phyloP scores from a whole-genome alignment of 2,329 filamentous ascomycete species.

The Fusarium nurragi region DNA sequence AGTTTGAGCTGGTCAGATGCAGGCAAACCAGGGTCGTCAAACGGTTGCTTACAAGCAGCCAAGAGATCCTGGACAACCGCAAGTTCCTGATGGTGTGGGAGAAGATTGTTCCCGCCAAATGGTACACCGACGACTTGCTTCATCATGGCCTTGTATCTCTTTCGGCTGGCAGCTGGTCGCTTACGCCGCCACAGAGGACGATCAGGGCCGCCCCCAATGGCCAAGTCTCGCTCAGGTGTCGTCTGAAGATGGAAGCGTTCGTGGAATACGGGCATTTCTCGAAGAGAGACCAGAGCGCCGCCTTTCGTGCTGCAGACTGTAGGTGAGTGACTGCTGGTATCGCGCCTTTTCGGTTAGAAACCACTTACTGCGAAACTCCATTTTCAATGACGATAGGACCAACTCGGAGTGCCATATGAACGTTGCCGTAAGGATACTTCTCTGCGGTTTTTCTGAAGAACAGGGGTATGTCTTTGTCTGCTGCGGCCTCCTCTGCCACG shows the following conservation, averaged over 20 bases:
- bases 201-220: constrained; percentile 19
- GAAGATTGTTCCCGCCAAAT: constrained; percentile 46
- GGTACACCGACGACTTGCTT: constrained; percentile 53
- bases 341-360: too few species aligned
- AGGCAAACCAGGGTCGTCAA: constrained; percentile 36
- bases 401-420: constrained; percentile 53
- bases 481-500: constrained; percentile 26
- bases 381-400: constrained; percentile 55
- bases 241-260: constrained; percentile 38
- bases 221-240: constrained; percentile 27
- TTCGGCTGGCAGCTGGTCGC: constrained; percentile 20
- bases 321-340: background rate
- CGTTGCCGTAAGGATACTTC: constrained; percentile 51
- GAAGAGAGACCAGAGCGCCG: constrained; percentile 43
- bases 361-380: constrained; percentile 50
- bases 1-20: constrained; percentile 17
- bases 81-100: constrained; percentile 39
- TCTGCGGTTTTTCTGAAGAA: constrained; percentile 46
- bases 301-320: constrained; percentile 31
- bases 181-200: constrained; percentile 27
- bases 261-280: constrained; percentile 34
- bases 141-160: constrained; percentile 52
- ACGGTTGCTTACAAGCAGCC: constrained; percentile 32
- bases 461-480: constrained; percentile 43
- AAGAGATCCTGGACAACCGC: constrained; percentile 45